These are phyloP conservation scores for Stemphylium beticola DNA, from an alignment of 2,329 filamentous ascomycete species.

Conservation along the genomic window DNA sequence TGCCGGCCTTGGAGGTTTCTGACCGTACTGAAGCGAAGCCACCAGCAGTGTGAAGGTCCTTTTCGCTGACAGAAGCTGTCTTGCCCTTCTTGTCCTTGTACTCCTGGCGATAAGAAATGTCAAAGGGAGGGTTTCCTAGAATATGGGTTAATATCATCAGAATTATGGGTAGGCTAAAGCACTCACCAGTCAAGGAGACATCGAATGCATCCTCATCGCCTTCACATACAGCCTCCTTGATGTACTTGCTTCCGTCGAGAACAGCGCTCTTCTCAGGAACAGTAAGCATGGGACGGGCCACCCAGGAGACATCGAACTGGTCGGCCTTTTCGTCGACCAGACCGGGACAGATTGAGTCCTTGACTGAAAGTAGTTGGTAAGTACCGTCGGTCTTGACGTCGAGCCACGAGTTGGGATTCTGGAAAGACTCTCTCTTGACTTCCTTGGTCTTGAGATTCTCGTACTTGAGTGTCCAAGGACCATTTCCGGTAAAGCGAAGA, in stretches of 20 bases:
- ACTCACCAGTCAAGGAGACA: slow-evolving; percentile 74
- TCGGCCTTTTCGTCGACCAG: slow-evolving; percentile 75
- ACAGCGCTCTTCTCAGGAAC: slow-evolving; percentile 69
- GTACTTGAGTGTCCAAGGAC: slow-evolving; percentile 83
- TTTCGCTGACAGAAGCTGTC: slow-evolving; percentile 64
- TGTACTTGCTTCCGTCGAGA: slow-evolving; percentile 60
- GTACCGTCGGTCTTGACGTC: slow-evolving; percentile 70
- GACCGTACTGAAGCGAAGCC: slow-evolving; percentile 79
- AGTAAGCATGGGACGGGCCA: slow-evolving; percentile 75
- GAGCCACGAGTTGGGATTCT: slow-evolving; percentile 70
- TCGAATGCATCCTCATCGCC: slow-evolving; percentile 92
- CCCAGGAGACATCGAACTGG: slow-evolving; percentile 83
- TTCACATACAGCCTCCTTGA: slow-evolving; percentile 87
- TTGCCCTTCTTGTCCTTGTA: slow-evolving; percentile 71
- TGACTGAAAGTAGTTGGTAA: slow-evolving; percentile 80
- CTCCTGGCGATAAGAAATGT: slow-evolving; percentile 79
- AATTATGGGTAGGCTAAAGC: background rate
- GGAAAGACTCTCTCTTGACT: slow-evolving; percentile 57
- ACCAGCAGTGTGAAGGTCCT: slow-evolving; percentile 77
- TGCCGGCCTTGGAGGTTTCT: slow-evolving; percentile 82
- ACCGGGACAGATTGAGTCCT: slow-evolving; percentile 82
- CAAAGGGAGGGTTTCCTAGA: slow-evolving; percentile 77
- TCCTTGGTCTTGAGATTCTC: slow-evolving; percentile 65
- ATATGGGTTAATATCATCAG: slow-evolving; percentile 28
- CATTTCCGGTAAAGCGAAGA: slow-evolving; percentile 81